phyloP scores from a whole-genome alignment of 2,329 filamentous ascomycete species.

The Akanthomyces dipterigenus region DNA sequence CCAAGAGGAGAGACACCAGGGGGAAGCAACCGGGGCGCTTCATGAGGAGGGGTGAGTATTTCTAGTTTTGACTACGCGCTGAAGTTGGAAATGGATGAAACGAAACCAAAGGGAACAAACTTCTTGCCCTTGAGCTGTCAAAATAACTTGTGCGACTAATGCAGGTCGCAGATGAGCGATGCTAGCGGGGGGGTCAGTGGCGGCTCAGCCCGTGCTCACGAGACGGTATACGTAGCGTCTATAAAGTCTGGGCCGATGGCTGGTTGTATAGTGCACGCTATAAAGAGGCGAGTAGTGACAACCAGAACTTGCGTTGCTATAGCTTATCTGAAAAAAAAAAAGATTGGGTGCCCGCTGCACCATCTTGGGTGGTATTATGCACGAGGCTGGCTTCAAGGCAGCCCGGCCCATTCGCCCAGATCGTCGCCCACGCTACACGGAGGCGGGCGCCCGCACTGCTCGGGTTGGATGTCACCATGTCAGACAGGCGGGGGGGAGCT shows the following conservation, averaged over 20 bases:
- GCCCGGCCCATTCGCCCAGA: not conserved
- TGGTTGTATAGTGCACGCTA: too few species aligned
- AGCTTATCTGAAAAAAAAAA: too few species aligned
- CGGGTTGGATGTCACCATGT: not conserved
- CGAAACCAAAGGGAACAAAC: not conserved
- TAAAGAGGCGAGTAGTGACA: too few species aligned
- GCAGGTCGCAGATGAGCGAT: constrained; percentile 1
- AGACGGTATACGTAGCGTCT: not conserved
- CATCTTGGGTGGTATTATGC: not conserved
- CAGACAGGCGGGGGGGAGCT: too few species aligned
- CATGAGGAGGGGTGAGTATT: not conserved
- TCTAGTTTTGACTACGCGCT: not conserved
- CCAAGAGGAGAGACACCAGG: not conserved
- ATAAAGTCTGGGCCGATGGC: too few species aligned
- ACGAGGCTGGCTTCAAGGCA: not conserved
- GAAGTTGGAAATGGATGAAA: not conserved
- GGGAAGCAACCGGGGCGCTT: not conserved
- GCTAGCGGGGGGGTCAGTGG: not conserved
- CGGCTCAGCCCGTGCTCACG: not conserved
- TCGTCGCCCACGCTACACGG: not conserved
- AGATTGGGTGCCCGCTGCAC: not conserved
- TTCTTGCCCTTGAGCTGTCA: not conserved
- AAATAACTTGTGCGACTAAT: not conserved
- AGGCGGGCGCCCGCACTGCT: not conserved
- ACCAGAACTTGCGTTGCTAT: too few species aligned